Evolutionary conservation across 2,329 filamentous ascomycete species (phyloP).

Genomic region (Hirsutella thompsonii): DNA sequence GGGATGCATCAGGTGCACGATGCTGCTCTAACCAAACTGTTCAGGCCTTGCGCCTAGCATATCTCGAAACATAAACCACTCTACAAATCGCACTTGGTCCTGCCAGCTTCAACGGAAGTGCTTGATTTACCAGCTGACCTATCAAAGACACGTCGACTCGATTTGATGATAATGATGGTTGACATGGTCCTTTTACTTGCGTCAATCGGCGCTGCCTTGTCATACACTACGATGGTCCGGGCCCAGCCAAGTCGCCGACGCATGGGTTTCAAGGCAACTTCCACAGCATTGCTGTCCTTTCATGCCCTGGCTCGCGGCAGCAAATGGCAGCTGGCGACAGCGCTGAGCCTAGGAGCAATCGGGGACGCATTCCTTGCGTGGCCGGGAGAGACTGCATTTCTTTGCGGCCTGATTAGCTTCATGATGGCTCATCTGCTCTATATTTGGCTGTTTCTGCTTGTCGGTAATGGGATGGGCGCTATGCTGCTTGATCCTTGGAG

Average conservation of each 20-base stretch:
- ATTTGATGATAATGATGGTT: too few relatives aligned
- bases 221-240: slow-evolving; percentile 9
- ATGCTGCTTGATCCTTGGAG: slow-evolving; percentile 7
- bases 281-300: slow-evolving; percentile 17
- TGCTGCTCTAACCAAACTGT: too few relatives aligned
- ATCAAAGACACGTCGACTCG: too few relatives aligned
- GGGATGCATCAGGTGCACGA: too few relatives aligned
- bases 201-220: too few relatives aligned
- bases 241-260: slow-evolving; percentile 13
- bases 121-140: too few relatives aligned
- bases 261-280: slow-evolving; percentile 16
- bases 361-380: slow-evolving; percentile 24
- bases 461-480: slow-evolving; percentile 3
- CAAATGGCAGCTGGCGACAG: slow-evolving; percentile 11
- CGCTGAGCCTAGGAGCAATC: slow-evolving; percentile 16
- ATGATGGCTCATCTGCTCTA: slow-evolving; percentile 20
- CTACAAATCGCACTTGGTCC: too few relatives aligned
- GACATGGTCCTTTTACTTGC: too few relatives aligned
- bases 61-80: too few relatives aligned
- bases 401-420: slow-evolving; percentile 20
- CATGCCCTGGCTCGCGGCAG: slow-evolving; percentile 7
- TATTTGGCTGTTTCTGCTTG: slow-evolving; percentile 13
- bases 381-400: slow-evolving; percentile 18
- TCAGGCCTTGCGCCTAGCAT: too few relatives aligned
- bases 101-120: too few relatives aligned